A percentile compares a stretch with the other conserved stretches of the same genome.
These are phyloP conservation scores for Trametes villosa DNA, from an alignment of 768 basidiomycete genomes.

Conservation along the genomic window DNA sequence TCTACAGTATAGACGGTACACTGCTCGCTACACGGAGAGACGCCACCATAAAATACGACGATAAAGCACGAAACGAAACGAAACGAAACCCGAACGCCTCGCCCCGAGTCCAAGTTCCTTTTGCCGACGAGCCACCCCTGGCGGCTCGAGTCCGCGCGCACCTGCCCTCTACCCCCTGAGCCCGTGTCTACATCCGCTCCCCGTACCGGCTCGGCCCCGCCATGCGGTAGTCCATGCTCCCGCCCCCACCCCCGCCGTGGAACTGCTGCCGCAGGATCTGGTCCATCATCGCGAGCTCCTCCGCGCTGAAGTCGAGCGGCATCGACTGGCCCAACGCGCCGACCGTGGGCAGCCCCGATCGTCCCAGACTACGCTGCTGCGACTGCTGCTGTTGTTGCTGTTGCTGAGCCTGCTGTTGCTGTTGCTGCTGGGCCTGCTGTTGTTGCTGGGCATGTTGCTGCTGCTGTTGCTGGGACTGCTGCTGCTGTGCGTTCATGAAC, in stretches of 20 bases:
- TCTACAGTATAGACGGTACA: conserved; percentile 15
- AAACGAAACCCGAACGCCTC: neutral
- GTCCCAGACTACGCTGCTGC: no score
- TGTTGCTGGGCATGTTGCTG: neutral
- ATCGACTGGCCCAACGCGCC: conserved; percentile 19
- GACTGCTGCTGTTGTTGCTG: neutral
- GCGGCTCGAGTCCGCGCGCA: neutral
- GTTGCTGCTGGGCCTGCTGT: neutral
- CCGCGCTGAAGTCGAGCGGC: conserved; percentile 30
- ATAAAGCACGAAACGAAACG: no score
- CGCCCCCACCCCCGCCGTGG: neutral
- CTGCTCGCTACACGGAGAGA: conserved; percentile 5
- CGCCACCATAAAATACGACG: conserved; percentile 1
- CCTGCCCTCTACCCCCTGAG: neutral
- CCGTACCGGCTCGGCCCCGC: conserved; percentile 11
- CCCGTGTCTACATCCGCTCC: neutral
- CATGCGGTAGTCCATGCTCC: conserved; percentile 14
- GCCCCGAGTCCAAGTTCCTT: neutral
- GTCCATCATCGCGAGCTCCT: conserved; percentile 35
- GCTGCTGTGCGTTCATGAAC: conserved; percentile 9
- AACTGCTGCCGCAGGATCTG: conserved; percentile 32
- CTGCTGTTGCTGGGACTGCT: conserved; percentile 1
- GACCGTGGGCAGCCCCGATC: neutral
- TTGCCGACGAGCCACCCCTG: no score
- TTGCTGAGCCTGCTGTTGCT: no score